Base-by-base conservation (phyloP, 306 rosid species). In the Cicer yamashitae region DNA sequence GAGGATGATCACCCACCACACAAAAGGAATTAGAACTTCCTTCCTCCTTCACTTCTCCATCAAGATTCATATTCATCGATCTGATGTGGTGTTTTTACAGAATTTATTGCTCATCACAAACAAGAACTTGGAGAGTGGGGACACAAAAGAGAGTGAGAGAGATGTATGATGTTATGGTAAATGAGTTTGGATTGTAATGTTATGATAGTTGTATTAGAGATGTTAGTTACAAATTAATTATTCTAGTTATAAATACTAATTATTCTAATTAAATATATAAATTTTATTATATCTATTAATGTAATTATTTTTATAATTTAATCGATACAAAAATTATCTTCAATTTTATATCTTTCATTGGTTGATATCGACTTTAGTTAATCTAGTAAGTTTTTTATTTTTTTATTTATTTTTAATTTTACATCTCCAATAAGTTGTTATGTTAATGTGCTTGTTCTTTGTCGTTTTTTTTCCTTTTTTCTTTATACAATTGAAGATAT, bases 41-140 rank as follows among this genome's bases (percentile, higher is more conserved):
- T 58, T 73, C 84, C 62, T 85, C 87, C 86, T 89, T 86, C 76
- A 86, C 80, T 73, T 25, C 52, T 14, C 74, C 70, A 7, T 22
- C 71, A 52, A 56, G 83, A 82, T 84, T 77, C 96, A 88, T 69
- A 20, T 43, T 41, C 43, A 59, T 34, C 17, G 54, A 77, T 8
- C 10, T 30, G 51, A 58, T 51, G 17, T 53, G 34, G 45, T 9
- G 52, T 70, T 34, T 50, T 6, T 15, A 8, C 34, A 43, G 41
- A 52, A 8, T 14, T 67, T 56, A 51, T 41, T 10, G 30, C 60
- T 53, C 60, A 17, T 52, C 57, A 78, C 10, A 6, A 63, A 40
- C 43, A 58, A 34, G 20, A 56, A 14, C 14, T 0, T 44, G 8
- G 46, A 14, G 67, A 7, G 20, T 7, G 22, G 57, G 11, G 20